Conservation (phyloP, 805 yeast genomes). For the Lipomyces mesembrius region DNA sequence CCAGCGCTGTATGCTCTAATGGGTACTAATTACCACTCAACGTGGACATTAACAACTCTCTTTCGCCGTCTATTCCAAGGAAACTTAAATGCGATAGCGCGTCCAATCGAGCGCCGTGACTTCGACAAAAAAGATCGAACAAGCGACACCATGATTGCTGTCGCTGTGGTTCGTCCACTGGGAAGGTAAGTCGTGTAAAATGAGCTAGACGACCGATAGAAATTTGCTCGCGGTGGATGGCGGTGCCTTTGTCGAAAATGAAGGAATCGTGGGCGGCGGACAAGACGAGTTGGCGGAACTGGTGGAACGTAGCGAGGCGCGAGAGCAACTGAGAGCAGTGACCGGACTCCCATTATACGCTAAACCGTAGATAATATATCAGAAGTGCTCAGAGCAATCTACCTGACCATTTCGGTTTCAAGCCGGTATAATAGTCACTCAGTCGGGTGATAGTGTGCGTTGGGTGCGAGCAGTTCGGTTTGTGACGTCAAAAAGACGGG, state of each 20-base stretch:
- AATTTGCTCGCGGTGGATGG: background rate
- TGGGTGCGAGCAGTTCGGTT: background rate
- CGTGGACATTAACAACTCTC: slow-evolving; percentile 26
- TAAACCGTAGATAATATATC: background rate
- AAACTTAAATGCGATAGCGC: slow-evolving; percentile 25
- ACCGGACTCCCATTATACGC: slow-evolving; percentile 8
- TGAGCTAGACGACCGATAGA: background rate
- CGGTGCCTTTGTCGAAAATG: background rate
- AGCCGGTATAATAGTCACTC: background rate
- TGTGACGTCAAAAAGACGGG: slow-evolving; percentile 3
- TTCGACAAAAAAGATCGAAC: slow-evolving; percentile 1
- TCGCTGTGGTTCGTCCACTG: slow-evolving; percentile 3
- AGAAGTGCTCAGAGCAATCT: background rate
- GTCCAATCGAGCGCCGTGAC: slow-evolving; percentile 26
- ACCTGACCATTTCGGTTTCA: background rate
- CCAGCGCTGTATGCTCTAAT: background rate
- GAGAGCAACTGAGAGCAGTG: slow-evolving; percentile 6
- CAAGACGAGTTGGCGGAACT: slow-evolving; percentile 17
- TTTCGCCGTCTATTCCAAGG: slow-evolving; percentile 34
- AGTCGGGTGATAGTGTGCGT: background rate
- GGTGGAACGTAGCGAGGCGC: slow-evolving; percentile 26
- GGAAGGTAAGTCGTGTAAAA: background rate
- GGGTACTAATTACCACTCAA: slow-evolving; percentile 27
- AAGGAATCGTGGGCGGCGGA: slow-evolving; percentile 12
- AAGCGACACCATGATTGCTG: slow-evolving; percentile 12